Conservation (phyloP, 495 filamentous ascomycete genomes). For the Tuber melanosporum region DNA sequence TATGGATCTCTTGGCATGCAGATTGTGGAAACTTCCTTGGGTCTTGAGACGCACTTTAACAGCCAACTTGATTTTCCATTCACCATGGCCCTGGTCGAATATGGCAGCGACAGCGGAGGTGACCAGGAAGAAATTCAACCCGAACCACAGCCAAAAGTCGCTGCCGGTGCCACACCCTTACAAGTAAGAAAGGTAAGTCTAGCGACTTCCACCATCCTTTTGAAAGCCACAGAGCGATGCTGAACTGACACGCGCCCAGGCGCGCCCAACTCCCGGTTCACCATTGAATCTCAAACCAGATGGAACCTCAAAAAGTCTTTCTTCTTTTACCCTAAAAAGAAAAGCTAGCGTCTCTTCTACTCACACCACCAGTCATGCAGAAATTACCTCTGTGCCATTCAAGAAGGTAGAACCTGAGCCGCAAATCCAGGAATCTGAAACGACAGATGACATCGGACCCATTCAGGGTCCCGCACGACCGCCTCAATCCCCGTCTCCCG, state of each 20-base stretch:
- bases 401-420: slow-evolving; percentile 6
- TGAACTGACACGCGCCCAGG: slow-evolving; percentile 33
- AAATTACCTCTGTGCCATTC: neutral
- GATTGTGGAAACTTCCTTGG: slow-evolving; percentile 7
- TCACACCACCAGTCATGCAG: neutral
- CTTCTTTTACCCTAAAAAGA: neutral
- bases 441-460: slow-evolving; percentile 26
- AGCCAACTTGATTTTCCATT: slow-evolving; percentile 8
- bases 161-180: slow-evolving; percentile 12
- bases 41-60: neutral
- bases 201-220: neutral
- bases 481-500: slow-evolving; percentile 30
- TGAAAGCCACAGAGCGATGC: neutral
- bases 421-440: slow-evolving; percentile 19
- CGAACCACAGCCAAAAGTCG: slow-evolving; percentile 13
- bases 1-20: slow-evolving; percentile 6
- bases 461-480: slow-evolving; percentile 35
- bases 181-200: slow-evolving; percentile 38
- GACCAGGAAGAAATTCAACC: slow-evolving; percentile 27
- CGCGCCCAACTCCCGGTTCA: slow-evolving; percentile 25
- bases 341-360: neutral
- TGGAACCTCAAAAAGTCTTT: slow-evolving; percentile 7
- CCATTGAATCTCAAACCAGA: slow-evolving; percentile 5
- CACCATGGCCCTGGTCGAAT: slow-evolving; percentile 39
- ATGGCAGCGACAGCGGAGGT: slow-evolving; percentile 39